Evolutionary conservation across 1,284 basidiomycete genomes (phyloP), one percentile per base, ranked within the genome.

Genomic region (Naganishia sp.): DNA sequence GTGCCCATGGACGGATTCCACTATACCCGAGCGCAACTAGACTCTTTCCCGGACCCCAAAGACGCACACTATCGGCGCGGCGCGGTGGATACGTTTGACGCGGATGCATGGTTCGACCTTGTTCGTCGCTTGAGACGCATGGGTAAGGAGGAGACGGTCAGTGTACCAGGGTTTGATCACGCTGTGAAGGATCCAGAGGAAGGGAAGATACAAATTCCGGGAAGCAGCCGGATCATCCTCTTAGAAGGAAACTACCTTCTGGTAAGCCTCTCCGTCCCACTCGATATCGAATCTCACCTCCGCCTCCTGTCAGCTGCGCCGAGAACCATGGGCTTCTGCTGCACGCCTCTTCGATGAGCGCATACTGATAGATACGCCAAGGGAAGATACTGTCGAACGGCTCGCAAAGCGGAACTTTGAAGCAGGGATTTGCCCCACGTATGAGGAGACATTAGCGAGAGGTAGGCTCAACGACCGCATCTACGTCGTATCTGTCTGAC

Each of bases 1-100:
- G 63, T 68, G 6, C 56, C 63, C 18, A 61, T 68, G 67, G 67
- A 68, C 51, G 67, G 67, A 13, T 68, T 63, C 50, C 67, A 68
- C 45, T 68, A 50, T 51, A 54, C 67, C 28, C 54, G 67, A 43
- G 57, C 53, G 10, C 58, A 68, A 21, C 52, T 68, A 18, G 67
- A 68, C 32, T 51, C 41, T 21, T 68, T 68, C 31, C 51, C 57
- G 6, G 46, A 68, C 42, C 57, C 67, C 11, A 46, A n/a, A 18
- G 67, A 68, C 21, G 67, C 63, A 3, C 67, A 68, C n/a, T 39
- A 51, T 23, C 49, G 67, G 7, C 67, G 67, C 7, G 67, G 67
- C 3, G 63, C 67, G 2, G 63, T 65, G 32, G 63, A 68, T n/a
- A 68, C 67, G 6, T 68, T 68, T 35, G 52, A 68, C 49, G 62